Evolutionary conservation across 495 filamentous ascomycete genomes (phyloP), one percentile per base, ranked within the genome.

Genomic region (Aspergillus bridgeri): DNA sequence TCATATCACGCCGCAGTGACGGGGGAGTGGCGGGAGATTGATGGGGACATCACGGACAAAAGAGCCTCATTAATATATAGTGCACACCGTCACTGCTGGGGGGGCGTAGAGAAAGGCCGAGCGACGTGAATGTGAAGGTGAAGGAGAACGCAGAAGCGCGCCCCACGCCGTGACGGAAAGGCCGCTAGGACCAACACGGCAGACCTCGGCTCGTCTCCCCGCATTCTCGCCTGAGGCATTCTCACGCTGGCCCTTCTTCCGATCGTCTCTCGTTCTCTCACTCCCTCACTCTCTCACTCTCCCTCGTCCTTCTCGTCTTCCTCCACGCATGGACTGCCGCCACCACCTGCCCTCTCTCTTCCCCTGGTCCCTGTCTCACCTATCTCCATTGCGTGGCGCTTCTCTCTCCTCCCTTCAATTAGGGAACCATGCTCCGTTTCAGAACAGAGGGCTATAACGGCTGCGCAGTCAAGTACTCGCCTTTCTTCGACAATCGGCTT

Each of bases 391-490:
- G 56, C 23, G 17, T 23, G 9, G 21, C 18, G 43, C 44, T 24
- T 45, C 24, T 7, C 21, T 24, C n/a, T 11, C 46, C 49, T 23
- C 15, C 38, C n/a, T 19, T 15, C 19, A 27, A 13, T 20, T 20
- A 47, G 44, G 21, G 38, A 43, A 64, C 54, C 56, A 96, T 98
- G 93, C 86, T 97, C 60, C 90, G 96, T 72, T 96, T 86, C 75
- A 89, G 89, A 61, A 98, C 94, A 21, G 82, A 89, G 62, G 93
- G 92, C 72, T 96, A 85, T 83, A 94, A 96, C 71, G 93, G 92
- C 62, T 95, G 92, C 72, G 87, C 89, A 62, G 90, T 96, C 65
- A 96, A 96, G 73, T 98, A 96, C 80, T 97, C 93, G 20, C 92
- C 94, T 38, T 98, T 96, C 80, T 94, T 93, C 79, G 93, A 97